Conservation (phyloP, 345 rosid genomes). For the Syzygium aqueum region DNA sequence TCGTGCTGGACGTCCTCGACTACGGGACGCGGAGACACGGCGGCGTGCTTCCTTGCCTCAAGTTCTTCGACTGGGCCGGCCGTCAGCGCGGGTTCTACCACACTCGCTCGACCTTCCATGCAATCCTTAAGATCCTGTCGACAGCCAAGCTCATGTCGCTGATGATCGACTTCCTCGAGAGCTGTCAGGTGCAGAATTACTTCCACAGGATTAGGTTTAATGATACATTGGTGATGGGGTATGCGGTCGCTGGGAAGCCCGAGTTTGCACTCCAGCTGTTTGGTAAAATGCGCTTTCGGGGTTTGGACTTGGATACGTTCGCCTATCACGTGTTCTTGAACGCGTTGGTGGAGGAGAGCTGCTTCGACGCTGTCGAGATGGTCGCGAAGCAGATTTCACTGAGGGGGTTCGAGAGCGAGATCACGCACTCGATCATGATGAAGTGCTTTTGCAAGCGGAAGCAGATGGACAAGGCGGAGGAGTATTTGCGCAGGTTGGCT, state of each 20-base stretch:
- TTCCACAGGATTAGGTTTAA: constrained; percentile 20
- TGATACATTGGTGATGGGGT: constrained; percentile 64
- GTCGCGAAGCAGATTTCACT: constrained; percentile 41
- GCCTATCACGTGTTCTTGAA: constrained; percentile 61
- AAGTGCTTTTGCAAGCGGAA: constrained; percentile 57
- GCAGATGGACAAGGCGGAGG: constrained; percentile 45
- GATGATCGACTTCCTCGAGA: constrained; percentile 38
- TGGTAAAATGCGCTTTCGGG: constrained; percentile 65
- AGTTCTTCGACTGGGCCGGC: constrained; percentile 94
- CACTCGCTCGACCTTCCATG: constrained; percentile 52
- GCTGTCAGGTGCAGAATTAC: constrained; percentile 6
- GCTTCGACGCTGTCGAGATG: constrained; percentile 36
- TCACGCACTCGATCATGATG: constrained; percentile 47
- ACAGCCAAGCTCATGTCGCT: constrained; percentile 29
- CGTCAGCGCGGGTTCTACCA: constrained; percentile 53
- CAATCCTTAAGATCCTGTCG: constrained; percentile 63
- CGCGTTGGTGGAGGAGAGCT: constrained; percentile 58
- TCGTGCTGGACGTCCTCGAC: constrained; percentile 52
- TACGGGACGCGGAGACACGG: constrained; percentile 20
- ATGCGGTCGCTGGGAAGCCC: constrained; percentile 65
- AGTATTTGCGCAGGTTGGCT: constrained; percentile 30
- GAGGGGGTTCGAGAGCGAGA: constrained; percentile 34
- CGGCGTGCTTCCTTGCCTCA: constrained; percentile 57
- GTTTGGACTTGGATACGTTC: constrained; percentile 59
- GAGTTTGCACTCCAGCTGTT: constrained; percentile 61